Base-by-base conservation (phyloP, 352 stramenopile species). In the Phytopythium helicoides region DNA sequence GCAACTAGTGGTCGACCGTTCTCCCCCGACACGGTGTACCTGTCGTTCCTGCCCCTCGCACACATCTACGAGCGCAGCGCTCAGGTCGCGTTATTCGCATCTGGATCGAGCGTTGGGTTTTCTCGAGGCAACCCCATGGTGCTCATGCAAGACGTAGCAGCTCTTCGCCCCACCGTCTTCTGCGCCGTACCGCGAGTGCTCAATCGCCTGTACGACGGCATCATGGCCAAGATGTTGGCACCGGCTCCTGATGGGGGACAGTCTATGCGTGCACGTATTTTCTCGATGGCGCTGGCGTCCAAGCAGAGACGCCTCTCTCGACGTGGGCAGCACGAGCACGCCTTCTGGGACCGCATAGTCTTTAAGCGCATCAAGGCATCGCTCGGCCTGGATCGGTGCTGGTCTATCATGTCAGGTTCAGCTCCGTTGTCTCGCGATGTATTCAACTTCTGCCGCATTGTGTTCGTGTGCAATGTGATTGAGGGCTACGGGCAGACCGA, bases 401-500 rank as follows among this genome's bases (percentile, higher is more conserved):
- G 80, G 25, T 41, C 98, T 26, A 96, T 99, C 62, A 72, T 98
- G 2, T 98, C 86, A 33, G 97, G 97, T 18, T 98, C 92, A 1
- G 97, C 97, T 9, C 95, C 96, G 5, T 67, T 99, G 40, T 81
- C 86, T n/a, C 66, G 86, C 14, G 87, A 95, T 19, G 94, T 98
- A 12, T 87, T 98, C 59, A 85, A 82, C 14, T 98, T 99, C 65
- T 96, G 97, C 57, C 87, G 95, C n/a, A 87, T 96, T 37, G 78
- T 96, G 19, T 82, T 99, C 38, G 83, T 85, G 37, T 68, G 83
- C 6, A 67, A 69, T 10, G 78, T 99, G 3, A 66, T 95, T 3
- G 92, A 98, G 70, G 96, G 96, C 25, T 99, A 99, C 62, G 97
- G 96, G 1, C 91, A 98, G 68, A 99, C 94, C 1, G 97, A 99